Conservation (phyloP, 805 yeast species). For the Myxozyma mucilagina region DNA sequence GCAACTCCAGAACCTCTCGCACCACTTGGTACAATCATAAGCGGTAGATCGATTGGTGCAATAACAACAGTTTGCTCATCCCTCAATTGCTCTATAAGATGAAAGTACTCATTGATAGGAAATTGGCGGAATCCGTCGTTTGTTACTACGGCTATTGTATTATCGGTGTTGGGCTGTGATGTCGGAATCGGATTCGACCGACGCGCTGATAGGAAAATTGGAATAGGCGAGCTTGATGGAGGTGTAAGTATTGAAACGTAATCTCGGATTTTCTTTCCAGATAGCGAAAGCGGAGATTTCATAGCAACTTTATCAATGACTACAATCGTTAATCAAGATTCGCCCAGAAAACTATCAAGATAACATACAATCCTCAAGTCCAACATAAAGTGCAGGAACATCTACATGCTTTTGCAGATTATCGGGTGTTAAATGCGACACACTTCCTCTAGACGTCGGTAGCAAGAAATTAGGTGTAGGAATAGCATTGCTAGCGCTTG, state of each 20-base stretch:
- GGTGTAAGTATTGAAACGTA: slow-evolving; percentile 38
- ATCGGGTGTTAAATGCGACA: slow-evolving; percentile 49
- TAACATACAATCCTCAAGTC: slow-evolving; percentile 41
- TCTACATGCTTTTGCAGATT: slow-evolving; percentile 32
- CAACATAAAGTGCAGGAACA: slow-evolving; percentile 37
- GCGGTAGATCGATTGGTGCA: slow-evolving; percentile 36
- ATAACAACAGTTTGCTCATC: slow-evolving; percentile 40
- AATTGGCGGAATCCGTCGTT: slow-evolving; percentile 42
- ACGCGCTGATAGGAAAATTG: slow-evolving; percentile 37
- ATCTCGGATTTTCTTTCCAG: slow-evolving; percentile 20
- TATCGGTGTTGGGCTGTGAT: slow-evolving; percentile 41
- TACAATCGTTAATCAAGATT: background rate
- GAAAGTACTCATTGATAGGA: slow-evolving; percentile 33
- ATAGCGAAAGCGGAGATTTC: slow-evolving; percentile 17
- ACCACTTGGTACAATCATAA: slow-evolving; percentile 17
- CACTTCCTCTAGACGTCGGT: slow-evolving; percentile 44
- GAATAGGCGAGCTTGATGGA: slow-evolving; percentile 14
- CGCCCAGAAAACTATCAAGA: background rate
- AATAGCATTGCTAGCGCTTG: background rate
- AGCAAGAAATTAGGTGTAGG: slow-evolving; percentile 34
- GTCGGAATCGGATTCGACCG: slow-evolving; percentile 39
- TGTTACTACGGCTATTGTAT: slow-evolving; percentile 40
- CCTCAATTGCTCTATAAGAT: slow-evolving; percentile 31
- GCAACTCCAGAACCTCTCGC: slow-evolving; percentile 8
- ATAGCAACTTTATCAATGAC: slow-evolving; percentile 39